Evolutionary conservation across 75 land plant genomes (phyloP).

Genomic region (Selaginella moellendorffii): DNA sequence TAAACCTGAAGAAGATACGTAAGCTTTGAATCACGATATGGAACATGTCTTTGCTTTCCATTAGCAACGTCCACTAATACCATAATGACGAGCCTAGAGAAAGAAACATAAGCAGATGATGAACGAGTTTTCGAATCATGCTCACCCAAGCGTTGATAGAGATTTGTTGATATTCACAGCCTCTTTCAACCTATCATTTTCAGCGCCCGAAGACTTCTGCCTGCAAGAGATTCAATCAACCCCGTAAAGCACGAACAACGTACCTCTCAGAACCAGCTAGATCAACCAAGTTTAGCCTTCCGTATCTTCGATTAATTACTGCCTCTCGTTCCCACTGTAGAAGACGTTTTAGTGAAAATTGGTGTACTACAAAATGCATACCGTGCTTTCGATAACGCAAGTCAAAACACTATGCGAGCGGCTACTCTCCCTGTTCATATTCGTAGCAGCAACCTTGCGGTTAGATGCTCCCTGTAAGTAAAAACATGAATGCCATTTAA

Average conservation of each 20-base stretch:
- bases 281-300: conserved; percentile 44
- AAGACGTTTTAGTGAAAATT: not conserved
- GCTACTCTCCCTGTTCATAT: conserved; percentile 53
- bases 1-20: conserved; percentile 45
- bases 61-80: conserved; percentile 40
- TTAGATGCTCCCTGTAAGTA: conserved; percentile 42
- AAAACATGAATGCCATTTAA: not conserved
- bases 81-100: conserved; percentile 43
- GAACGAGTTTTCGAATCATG: too few relatives aligned
- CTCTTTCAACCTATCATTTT: conserved; percentile 48
- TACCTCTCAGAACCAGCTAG: conserved; percentile 60
- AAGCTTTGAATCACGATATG: conserved; percentile 54
- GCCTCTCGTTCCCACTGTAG: conserved; percentile 31
- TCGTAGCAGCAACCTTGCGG: conserved; percentile 43
- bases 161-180: conserved; percentile 57
- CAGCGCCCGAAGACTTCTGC: conserved; percentile 51
- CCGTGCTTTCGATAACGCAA: conserved; percentile 43
- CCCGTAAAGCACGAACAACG: not conserved
- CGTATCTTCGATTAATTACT: conserved; percentile 26
- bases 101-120: not conserved
- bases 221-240: conserved; percentile 17
- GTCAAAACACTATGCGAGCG: conserved; percentile 61
- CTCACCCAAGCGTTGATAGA: conserved; percentile 50
- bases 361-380: not conserved
- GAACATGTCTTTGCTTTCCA: conserved; percentile 52